Percentiles rank a stretch among this genome's conserved stretches.
Evolutionary conservation across 2,329 filamentous ascomycete genomes (phyloP).

Genomic region (Colletotrichum destructivum): DNA sequence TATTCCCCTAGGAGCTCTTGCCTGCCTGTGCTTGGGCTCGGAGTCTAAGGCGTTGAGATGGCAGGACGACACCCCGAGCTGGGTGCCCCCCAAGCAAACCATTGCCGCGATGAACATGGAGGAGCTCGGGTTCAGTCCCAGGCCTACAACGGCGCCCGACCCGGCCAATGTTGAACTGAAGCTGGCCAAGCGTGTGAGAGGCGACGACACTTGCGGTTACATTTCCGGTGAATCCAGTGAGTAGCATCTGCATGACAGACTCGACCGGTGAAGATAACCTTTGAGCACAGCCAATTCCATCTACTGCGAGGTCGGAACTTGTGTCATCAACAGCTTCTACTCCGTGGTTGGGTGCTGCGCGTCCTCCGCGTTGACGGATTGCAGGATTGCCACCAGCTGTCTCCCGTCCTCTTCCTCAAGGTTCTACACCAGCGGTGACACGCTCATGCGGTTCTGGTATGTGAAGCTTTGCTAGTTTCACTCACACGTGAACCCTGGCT

Average conservation of each 20-base stretch:
- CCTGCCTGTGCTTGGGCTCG: conserved; percentile 43
- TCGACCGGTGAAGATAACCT: conserved; percentile 28
- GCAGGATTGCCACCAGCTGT: conserved; percentile 47
- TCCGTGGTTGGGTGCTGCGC: conserved; percentile 52
- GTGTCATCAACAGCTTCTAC: conserved; percentile 49
- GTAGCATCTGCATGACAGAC: conserved; percentile 22
- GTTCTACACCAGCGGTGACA: conserved; percentile 46
- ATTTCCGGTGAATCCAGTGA: conserved; percentile 47
- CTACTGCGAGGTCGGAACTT: conserved; percentile 48
- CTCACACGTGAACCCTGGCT: background rate
- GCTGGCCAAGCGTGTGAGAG: conserved; percentile 45
- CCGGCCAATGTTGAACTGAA: conserved; percentile 32
- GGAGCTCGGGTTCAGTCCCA: conserved; percentile 41
- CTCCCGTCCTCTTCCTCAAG: conserved; percentile 46
- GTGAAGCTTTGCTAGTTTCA: conserved; percentile 12
- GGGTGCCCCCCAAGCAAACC: conserved; percentile 48
- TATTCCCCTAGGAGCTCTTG: conserved; percentile 43
- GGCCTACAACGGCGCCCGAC: conserved; percentile 44
- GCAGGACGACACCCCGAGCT: conserved; percentile 45
- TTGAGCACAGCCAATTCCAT: conserved; percentile 43
- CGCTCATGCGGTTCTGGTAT: conserved; percentile 52
- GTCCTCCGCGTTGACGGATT: conserved; percentile 44
- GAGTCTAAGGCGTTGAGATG: conserved; percentile 47
- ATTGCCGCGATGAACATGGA: conserved; percentile 43
- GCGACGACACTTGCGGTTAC: conserved; percentile 52